Evolutionary conservation across 768 basidiomycete genomes (phyloP).

Genomic region (Mrakia blollopis): DNA sequence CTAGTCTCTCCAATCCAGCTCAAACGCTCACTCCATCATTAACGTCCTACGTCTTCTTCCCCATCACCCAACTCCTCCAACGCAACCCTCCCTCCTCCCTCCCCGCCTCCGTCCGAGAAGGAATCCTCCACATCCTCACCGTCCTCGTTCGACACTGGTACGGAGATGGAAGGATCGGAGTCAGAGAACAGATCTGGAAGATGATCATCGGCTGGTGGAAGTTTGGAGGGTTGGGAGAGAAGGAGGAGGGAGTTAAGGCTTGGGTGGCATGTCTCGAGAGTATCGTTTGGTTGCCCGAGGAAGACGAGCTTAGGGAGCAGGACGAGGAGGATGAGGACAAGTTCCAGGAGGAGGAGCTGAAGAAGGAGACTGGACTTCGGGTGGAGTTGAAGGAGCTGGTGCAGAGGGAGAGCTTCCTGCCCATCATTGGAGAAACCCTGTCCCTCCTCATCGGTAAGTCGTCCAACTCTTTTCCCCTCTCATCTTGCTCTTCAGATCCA

Average conservation of each 20-base stretch:
- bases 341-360: neutral
- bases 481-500: neutral
- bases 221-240: constrained; percentile 12
- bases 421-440: constrained; percentile 28
- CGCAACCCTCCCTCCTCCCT: constrained; percentile 65
- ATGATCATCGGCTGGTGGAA: constrained; percentile 31
- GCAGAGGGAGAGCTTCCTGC: constrained; percentile 20
- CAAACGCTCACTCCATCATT: constrained; percentile 54
- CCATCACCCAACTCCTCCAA: constrained; percentile 75
- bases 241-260: constrained; percentile 18
- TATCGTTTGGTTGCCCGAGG: constrained; percentile 1
- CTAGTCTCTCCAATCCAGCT: constrained; percentile 47
- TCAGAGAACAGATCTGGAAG: constrained; percentile 53
- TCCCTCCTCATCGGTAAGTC: constrained; percentile 24
- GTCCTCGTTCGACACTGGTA: constrained; percentile 66
- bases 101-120: constrained; percentile 75
- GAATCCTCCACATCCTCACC: constrained; percentile 57
- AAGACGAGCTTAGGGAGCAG: neutral
- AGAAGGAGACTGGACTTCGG: neutral
- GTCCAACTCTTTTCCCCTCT: neutral
- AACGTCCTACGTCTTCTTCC: constrained; percentile 80
- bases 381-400: constrained; percentile 11
- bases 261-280: constrained; percentile 18
- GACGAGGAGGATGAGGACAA: neutral
- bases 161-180: constrained; percentile 48